Base-by-base conservation (phyloP, 2,329 filamentous ascomycete genomes). In the Aspergillus tubingensis region DNA sequence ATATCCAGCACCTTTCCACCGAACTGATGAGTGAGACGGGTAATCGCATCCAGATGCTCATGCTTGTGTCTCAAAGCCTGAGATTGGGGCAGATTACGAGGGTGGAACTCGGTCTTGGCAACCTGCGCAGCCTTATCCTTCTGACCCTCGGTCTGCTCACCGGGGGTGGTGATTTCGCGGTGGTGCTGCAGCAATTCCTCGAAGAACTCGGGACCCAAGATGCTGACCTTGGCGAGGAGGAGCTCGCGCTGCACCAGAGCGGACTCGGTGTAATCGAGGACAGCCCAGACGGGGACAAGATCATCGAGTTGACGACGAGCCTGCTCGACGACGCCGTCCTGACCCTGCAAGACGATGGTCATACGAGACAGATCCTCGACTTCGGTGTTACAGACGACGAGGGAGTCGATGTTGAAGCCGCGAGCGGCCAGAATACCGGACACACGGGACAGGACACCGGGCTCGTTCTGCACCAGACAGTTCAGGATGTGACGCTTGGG, bases 381-480 rank as follows among this genome's bases (percentile, higher is more conserved):
- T 80, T 99, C 95, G 64, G 95, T 99, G 79, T 91, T 95, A 83
- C 95, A 99, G 63, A 99, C 95, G 58, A 99, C 95, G 65, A 99
- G 83, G 57, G 91, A 96, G 84, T 99, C 95, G 72, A 99, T 99
- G 83, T 99, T 99, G 87, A 99, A 99, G 67, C 95, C 95, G 61
- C 95, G 88, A 47, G 95, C 95, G 11, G 95, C 95, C 36, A 99
- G 84, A 74, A 99, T 98, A 58, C 95, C 95, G 1, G 95, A 98
- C 8, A 99, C 91, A 62, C 95, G 92, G 55, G 94, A 98, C 60
- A 99, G 84, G 59, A 99, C 95, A 81, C 95, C 95, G 11, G 95
- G 95, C 82, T 99, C 95, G 81, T 99, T 99, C 80, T 99, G 95
- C 62, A 99, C 95, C 63, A 99, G 86, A 77, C 95, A 99, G 82